These are phyloP conservation scores for Platanthera guangdongensis DNA, from an alignment of 106 monocot genomes.

Conservation along the genomic window DNA sequence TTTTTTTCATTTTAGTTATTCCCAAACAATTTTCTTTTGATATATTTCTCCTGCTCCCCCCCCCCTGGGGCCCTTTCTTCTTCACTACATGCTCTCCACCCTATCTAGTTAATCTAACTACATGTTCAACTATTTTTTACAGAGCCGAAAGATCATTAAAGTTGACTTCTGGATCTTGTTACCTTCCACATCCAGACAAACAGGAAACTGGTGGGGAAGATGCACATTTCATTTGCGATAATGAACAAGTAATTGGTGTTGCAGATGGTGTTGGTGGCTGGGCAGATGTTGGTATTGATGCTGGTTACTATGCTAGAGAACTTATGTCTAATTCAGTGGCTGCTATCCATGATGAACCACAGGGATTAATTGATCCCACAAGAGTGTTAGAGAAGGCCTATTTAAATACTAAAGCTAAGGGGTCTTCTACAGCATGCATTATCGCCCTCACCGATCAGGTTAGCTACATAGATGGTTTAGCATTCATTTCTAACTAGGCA, in stretches of 20 bases:
- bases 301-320: constrained; percentile 61
- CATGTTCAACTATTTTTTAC: constrained; percentile 7
- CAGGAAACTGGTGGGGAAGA: constrained; percentile 74
- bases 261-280: constrained; percentile 83
- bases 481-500: too few relatives aligned
- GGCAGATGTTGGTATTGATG: constrained; percentile 60
- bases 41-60: too few relatives aligned
- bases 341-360: constrained; percentile 59
- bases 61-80: too few relatives aligned
- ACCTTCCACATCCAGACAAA: constrained; percentile 64
- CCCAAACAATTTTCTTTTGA: too few relatives aligned
- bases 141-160: constrained; percentile 49
- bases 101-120: neutral
- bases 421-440: constrained; percentile 75
- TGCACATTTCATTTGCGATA: constrained; percentile 52
- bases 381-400: constrained; percentile 74
- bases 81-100: too few relatives aligned
- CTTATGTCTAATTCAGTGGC: constrained; percentile 57
- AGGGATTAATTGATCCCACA: constrained; percentile 51
- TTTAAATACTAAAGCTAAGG: constrained; percentile 44
- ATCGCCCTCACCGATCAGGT: constrained; percentile 56
- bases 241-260: constrained; percentile 65
- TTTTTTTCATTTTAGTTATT: too few relatives aligned
- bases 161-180: constrained; percentile 64
- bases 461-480: neutral